These are phyloP conservation scores for Coemansia sp. DNA, from an alignment of 192 early-diverging fungal species.

Conservation along the genomic window DNA sequence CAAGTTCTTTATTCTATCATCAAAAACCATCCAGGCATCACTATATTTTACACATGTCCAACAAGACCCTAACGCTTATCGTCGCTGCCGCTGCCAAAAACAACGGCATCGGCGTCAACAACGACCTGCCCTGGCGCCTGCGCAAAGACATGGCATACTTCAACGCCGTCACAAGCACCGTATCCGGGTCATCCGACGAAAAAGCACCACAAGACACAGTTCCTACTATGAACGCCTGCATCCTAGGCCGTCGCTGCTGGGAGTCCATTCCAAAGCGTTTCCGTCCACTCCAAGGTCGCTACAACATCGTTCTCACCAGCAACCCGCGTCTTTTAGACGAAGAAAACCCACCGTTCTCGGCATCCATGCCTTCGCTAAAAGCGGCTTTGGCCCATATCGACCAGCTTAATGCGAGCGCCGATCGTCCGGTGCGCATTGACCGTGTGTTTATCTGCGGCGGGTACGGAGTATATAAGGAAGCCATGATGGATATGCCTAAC, in stretches of 20 bases:
- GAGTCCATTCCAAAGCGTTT: slow-evolving; percentile 84
- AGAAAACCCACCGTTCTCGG: slow-evolving; percentile 13
- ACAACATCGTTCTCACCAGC: slow-evolving; percentile 86
- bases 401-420: slow-evolving; percentile 13
- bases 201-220: not conserved
- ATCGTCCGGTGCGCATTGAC: slow-evolving; percentile 13
- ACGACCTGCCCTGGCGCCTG: slow-evolving; percentile 84
- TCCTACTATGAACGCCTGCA: slow-evolving; percentile 70
- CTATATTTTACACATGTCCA: slow-evolving; percentile 6
- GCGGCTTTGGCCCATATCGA: slow-evolving; percentile 57
- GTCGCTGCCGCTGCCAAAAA: slow-evolving; percentile 74
- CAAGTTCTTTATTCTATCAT: not conserved
- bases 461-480: slow-evolving; percentile 69
- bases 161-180: slow-evolving; percentile 61
- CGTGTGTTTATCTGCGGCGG: slow-evolving; percentile 87
- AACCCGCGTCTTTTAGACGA: slow-evolving; percentile 56
- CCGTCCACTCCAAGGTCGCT: slow-evolving; percentile 73
- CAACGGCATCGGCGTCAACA: slow-evolving; percentile 75
- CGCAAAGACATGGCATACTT: slow-evolving; percentile 87
- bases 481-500: slow-evolving; percentile 56
- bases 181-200: no score
- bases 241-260: slow-evolving; percentile 95
- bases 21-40: not conserved
- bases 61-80: slow-evolving; percentile 60
- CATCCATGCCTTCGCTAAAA: slow-evolving; percentile 24